phyloP scores from a whole-genome alignment of 1,139 yeast species.

The Nakaseomyces bracarensis region DNA sequence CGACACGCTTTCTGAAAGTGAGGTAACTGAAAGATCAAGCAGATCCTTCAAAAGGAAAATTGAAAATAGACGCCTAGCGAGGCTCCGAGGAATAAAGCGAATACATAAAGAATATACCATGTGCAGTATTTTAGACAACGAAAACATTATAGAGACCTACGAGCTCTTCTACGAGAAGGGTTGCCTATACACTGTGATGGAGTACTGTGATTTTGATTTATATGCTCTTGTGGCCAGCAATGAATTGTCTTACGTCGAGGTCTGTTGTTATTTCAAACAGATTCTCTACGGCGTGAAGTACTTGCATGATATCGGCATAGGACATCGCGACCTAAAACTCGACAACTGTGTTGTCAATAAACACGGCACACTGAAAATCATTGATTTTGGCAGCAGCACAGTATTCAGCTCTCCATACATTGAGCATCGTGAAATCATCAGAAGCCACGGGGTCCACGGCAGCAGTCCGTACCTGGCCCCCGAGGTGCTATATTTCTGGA shows the following conservation, averaged over 20 bases:
- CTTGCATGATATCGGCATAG: conserved; percentile 75
- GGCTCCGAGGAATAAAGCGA: conserved; percentile 48
- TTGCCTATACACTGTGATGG: conserved; percentile 87
- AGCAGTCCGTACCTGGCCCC: conserved; percentile 96
- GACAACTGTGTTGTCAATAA: conserved; percentile 85
- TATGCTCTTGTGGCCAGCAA: conserved; percentile 95
- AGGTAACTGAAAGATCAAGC: background rate
- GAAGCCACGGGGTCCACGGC: conserved; percentile 87
- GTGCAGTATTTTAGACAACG: conserved; percentile 88
- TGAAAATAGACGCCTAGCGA: background rate
- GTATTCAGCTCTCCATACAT: conserved; percentile 78
- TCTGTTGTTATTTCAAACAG: conserved; percentile 81
- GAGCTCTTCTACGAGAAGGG: conserved; percentile 56
- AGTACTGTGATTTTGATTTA: conserved; percentile 86
- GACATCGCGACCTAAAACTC: conserved; percentile 85
- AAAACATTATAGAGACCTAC: conserved; percentile 81
- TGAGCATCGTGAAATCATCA: conserved; percentile 59
- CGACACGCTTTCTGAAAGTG: background rate
- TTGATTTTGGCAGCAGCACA: conserved; percentile 90
- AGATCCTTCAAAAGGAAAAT: background rate
- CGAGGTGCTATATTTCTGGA: conserved; percentile 60
- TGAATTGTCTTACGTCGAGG: conserved; percentile 67
- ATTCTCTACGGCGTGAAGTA: conserved; percentile 71
- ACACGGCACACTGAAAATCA: conserved; percentile 77
- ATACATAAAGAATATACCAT: conserved; percentile 93